A percentile compares a stretch with the other conserved stretches of the same genome.
These are phyloP conservation scores for Rhodotorula diobovata DNA, from an alignment of 768 basidiomycete genomes.

Conservation along the genomic window DNA sequence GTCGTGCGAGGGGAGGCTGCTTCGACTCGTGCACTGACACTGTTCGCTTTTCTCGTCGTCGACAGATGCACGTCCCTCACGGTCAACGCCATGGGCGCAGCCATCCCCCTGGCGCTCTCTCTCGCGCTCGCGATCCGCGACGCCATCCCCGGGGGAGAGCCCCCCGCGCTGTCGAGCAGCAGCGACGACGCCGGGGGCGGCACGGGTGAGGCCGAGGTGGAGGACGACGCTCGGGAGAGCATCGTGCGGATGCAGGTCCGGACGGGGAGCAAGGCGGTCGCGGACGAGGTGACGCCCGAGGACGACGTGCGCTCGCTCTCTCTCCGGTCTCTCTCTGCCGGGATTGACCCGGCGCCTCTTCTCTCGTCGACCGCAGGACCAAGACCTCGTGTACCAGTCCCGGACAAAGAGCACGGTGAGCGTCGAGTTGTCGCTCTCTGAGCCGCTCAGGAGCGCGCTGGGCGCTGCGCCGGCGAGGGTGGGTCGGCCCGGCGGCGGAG, in stretches of 20 bases:
- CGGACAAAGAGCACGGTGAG: slow-evolving; percentile 36
- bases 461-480: neutral
- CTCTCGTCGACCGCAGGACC: slow-evolving; percentile 18
- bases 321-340: neutral
- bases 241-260: slow-evolving; percentile 58
- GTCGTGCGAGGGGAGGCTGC: neutral
- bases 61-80: slow-evolving; percentile 66
- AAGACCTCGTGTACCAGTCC: slow-evolving; percentile 39
- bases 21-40: neutral
- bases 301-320: slow-evolving; percentile 47
- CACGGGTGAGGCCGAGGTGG: neutral
- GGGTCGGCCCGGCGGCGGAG: neutral
- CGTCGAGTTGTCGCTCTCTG: slow-evolving; percentile 18
- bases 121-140: slow-evolving; percentile 66
- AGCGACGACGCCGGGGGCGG: too few relatives aligned
- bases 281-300: slow-evolving; percentile 72
- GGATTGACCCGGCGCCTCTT: neutral
- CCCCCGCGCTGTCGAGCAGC: too few relatives aligned
- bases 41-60: neutral
- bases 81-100: slow-evolving; percentile 79
- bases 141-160: slow-evolving; percentile 60
- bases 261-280: slow-evolving; percentile 43
- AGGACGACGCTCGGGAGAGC: slow-evolving; percentile 60
- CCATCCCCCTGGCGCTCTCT: slow-evolving; percentile 73
- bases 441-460: slow-evolving; percentile 9